A percentile compares a stretch with the other conserved stretches of the same genome.
Conservation (phyloP, 345 rosid species). For the Aquilaria sinensis region DNA sequence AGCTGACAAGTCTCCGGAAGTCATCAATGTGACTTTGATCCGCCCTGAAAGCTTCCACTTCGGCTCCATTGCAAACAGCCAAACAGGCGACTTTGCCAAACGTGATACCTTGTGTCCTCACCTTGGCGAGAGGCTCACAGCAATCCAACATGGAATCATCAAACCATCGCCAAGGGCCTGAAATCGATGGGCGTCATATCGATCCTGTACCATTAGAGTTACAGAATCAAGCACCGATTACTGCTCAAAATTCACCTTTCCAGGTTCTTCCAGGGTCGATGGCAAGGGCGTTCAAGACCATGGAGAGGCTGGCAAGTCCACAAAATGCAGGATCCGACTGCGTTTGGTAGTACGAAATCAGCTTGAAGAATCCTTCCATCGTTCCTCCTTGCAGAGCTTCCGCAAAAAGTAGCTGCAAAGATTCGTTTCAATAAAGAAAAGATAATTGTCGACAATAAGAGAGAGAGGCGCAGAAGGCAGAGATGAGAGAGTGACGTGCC, state of each 20-base stretch:
- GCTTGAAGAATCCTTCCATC: slow-evolving; percentile 26
- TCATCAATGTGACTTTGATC: slow-evolving; percentile 14
- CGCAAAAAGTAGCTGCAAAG: slow-evolving; percentile 27
- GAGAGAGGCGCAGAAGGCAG: not conserved
- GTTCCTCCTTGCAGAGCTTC: slow-evolving; percentile 34
- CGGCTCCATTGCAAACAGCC: slow-evolving; percentile 30
- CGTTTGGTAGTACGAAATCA: slow-evolving; percentile 33
- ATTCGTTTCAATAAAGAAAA: no score
- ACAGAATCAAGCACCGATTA: not conserved
- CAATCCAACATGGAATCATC: slow-evolving; percentile 38
- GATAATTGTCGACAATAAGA: not conserved
- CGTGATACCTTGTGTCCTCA: slow-evolving; percentile 24
- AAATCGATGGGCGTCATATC: not conserved
- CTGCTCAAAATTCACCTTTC: slow-evolving; percentile 25
- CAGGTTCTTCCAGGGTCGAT: slow-evolving; percentile 38
- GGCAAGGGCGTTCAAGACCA: slow-evolving; percentile 39
- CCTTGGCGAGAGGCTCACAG: slow-evolving; percentile 26
- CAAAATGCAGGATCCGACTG: slow-evolving; percentile 44
- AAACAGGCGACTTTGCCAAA: slow-evolving; percentile 31
- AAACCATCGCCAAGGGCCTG: slow-evolving; percentile 42
- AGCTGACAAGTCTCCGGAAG: slow-evolving; percentile 20
- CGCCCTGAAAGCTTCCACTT: slow-evolving; percentile 26
- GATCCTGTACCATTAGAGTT: not conserved
- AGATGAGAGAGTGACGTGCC: slow-evolving; percentile 14
- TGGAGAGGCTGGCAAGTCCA: slow-evolving; percentile 33